Evolutionary conservation across 73 alveolate species (phyloP).

Genomic region (Tetrahymena thermophila): DNA sequence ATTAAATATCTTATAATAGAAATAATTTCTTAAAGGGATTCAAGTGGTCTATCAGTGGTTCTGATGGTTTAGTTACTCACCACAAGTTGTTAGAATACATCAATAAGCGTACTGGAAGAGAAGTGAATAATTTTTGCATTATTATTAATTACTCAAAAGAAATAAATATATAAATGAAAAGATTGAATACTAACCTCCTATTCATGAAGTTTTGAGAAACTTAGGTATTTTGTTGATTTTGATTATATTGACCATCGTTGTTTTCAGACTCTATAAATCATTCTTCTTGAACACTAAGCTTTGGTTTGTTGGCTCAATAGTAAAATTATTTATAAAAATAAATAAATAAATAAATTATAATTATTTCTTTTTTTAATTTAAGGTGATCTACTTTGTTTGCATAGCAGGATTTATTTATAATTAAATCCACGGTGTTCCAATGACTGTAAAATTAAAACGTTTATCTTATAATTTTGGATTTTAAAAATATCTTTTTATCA

Average conservation of each 20-base stretch:
- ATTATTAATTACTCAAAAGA: background rate
- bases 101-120: slow-evolving; percentile 42
- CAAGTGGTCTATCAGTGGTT: slow-evolving; percentile 24
- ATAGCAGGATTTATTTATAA: slow-evolving; percentile 38
- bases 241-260: background rate
- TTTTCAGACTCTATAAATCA: slow-evolving; percentile 12
- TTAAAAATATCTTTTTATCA: background rate
- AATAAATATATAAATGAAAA: background rate
- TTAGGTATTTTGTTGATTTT: slow-evolving; percentile 13
- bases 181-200: slow-evolving; percentile 23
- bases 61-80: slow-evolving; percentile 38
- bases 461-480: background rate
- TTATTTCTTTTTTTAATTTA: background rate
- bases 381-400: slow-evolving; percentile 7
- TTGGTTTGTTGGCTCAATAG: slow-evolving; percentile 31
- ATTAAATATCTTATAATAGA: slow-evolving; percentile 4
- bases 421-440: slow-evolving; percentile 36
- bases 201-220: slow-evolving; percentile 24
- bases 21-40: slow-evolving; percentile 30
- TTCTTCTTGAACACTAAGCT: slow-evolving; percentile 28
- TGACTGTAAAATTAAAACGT: slow-evolving; percentile 6
- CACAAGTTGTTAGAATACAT: slow-evolving; percentile 36
- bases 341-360: background rate
- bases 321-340: background rate
- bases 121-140: background rate